Evolutionary conservation across 441 rosid species (phyloP).

Genomic region (Gossypium trilobum): DNA sequence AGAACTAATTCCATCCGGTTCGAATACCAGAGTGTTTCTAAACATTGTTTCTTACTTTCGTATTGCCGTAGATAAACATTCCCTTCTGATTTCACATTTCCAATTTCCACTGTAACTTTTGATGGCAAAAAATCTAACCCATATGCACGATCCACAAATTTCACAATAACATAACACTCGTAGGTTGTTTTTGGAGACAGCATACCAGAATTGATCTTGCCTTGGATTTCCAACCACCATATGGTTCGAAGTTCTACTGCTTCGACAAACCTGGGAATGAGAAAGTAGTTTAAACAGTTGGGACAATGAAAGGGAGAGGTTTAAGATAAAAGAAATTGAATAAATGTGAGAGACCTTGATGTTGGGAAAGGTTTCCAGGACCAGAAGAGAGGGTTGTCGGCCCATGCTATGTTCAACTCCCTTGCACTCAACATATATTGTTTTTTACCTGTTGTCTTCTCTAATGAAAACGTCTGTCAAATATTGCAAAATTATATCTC

Average conservation of each 20-base stretch:
- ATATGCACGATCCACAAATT: conserved; percentile 26
- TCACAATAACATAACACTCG: conserved; percentile 20
- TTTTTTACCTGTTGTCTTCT: conserved; percentile 33
- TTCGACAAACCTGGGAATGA: conserved; percentile 28
- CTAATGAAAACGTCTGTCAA: conserved; percentile 34
- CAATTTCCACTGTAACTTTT: conserved; percentile 28
- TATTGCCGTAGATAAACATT: conserved; percentile 18
- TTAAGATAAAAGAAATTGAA: background rate
- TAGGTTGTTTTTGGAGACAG: conserved; percentile 32
- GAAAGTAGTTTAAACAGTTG: no score
- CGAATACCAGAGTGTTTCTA: background rate
- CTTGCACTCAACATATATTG: conserved; percentile 32
- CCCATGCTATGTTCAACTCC: conserved; percentile 44
- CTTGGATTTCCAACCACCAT: conserved; percentile 43
- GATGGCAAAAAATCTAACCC: conserved; percentile 36
- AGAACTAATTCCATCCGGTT: background rate
- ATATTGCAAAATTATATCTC: background rate
- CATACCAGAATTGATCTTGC: conserved; percentile 20
- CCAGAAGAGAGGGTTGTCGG: conserved; percentile 39
- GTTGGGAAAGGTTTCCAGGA: conserved; percentile 34
- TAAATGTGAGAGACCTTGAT: conserved; percentile 23
- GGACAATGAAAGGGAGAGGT: no score
- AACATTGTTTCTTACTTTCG: background rate
- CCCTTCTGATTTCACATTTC: conserved; percentile 6
- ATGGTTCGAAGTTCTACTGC: conserved; percentile 39